Evolutionary conservation across 2,329 filamentous ascomycete genomes (phyloP).

Genomic region (Phaeosphaeria sp.): DNA sequence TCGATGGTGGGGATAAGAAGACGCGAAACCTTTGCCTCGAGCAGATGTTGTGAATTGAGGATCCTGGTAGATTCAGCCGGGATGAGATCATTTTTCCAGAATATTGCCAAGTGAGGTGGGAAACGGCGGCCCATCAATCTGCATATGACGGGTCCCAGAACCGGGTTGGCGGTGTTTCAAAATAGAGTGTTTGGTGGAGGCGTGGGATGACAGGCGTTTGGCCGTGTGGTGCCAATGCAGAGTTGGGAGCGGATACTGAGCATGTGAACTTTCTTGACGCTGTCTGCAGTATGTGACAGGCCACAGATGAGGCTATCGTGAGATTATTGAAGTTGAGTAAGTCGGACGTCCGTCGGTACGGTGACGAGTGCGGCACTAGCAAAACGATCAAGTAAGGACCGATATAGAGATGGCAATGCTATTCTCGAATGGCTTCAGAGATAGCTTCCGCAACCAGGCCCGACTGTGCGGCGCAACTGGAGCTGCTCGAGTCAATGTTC

Average conservation of each 20-base stretch:
- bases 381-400: background rate
- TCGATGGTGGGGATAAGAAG: background rate
- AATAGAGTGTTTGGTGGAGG: background rate
- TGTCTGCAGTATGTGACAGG: background rate
- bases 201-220: constrained; percentile 7
- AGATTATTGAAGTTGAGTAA: background rate
- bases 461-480: background rate
- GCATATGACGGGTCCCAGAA: constrained; percentile 1
- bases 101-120: background rate
- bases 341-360: background rate
- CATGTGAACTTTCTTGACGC: background rate
- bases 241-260: background rate
- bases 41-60: background rate
- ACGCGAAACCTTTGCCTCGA: background rate
- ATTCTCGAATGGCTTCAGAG: background rate
- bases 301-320: background rate
- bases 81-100: background rate
- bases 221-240: background rate
- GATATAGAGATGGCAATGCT: background rate
- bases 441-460: background rate
- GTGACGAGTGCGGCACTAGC: background rate
- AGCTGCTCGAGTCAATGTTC: background rate
- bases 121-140: background rate
- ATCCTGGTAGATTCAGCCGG: background rate
- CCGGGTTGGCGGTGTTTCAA: constrained; percentile 7